Conservation (phyloP, 805 yeast genomes). For the Scheffersomyces stipitis region DNA sequence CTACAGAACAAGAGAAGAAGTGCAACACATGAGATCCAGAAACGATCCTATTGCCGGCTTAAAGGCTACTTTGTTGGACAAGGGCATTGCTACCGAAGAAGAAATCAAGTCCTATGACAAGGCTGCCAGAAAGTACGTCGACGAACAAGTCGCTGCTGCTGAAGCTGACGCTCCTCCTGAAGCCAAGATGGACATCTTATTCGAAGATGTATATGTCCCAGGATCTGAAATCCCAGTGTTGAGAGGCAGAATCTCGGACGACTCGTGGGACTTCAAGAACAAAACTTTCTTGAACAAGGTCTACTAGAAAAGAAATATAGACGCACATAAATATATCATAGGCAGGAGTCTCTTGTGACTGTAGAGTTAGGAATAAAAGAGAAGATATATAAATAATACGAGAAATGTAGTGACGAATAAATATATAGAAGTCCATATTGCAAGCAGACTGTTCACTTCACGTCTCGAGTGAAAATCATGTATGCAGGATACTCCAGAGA, state of each 20-base stretch:
- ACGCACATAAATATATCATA: too few relatives aligned
- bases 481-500: too few relatives aligned
- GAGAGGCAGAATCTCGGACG: conserved; percentile 96
- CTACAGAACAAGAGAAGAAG: conserved; percentile 99
- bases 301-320: conserved; percentile 30
- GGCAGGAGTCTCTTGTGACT: too few relatives aligned
- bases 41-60: conserved; percentile 97
- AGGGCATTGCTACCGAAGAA: conserved; percentile 85
- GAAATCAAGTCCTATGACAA: conserved; percentile 94
- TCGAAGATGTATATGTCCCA: conserved; percentile 94
- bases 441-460: too few relatives aligned
- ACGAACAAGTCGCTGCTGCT: conserved; percentile 90
- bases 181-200: conserved; percentile 89
- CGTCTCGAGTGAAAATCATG: too few relatives aligned
- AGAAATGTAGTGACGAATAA: too few relatives aligned
- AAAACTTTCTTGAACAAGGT: conserved; percentile 47
- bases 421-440: too few relatives aligned
- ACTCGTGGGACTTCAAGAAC: conserved; percentile 80
- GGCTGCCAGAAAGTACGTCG: conserved; percentile 93
- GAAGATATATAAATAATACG: too few relatives aligned
- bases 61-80: conserved; percentile 80
- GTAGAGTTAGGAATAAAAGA: too few relatives aligned
- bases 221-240: conserved; percentile 90
- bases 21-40: conserved; percentile 98
- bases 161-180: conserved; percentile 94